These are phyloP conservation scores for Kurtzmaniella quercitrusa DNA, from an alignment of 1,139 yeast genomes.

Conservation along the genomic window DNA sequence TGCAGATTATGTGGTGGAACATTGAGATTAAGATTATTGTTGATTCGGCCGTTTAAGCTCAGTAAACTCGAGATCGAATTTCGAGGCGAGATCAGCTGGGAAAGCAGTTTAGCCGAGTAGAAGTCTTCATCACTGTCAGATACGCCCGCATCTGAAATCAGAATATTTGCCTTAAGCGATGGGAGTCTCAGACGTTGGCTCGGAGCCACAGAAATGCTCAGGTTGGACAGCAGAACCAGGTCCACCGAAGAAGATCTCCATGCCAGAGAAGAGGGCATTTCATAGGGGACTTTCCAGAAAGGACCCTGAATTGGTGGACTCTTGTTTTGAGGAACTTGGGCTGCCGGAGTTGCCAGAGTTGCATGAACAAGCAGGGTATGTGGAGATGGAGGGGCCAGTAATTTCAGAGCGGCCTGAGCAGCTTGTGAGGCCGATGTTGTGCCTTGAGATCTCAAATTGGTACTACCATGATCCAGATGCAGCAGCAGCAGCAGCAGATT, in stretches of 20 bases:
- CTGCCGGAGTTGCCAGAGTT: neutral
- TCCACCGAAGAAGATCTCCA: slow-evolving; percentile 34
- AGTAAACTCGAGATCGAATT: slow-evolving; percentile 42
- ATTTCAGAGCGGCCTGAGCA: neutral
- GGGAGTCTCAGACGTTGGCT: slow-evolving; percentile 21
- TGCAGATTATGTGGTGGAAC: slow-evolving; percentile 2
- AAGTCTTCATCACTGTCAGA: slow-evolving; percentile 42
- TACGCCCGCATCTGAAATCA: slow-evolving; percentile 20
- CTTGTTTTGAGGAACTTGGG: slow-evolving; percentile 11
- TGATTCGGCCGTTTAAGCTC: slow-evolving; percentile 43
- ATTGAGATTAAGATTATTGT: slow-evolving; percentile 19
- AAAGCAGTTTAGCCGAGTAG: slow-evolving; percentile 28
- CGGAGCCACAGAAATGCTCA: slow-evolving; percentile 1
- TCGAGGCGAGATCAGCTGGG: slow-evolving; percentile 40
- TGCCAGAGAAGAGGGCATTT: slow-evolving; percentile 31
- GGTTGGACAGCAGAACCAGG: slow-evolving; percentile 24
- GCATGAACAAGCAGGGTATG: neutral
- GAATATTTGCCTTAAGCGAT: slow-evolving; percentile 24
- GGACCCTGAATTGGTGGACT: slow-evolving; percentile 44
- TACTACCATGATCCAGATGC: neutral
- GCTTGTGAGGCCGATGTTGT: neutral
- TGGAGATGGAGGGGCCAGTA: neutral
- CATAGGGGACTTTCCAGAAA: slow-evolving; percentile 51
- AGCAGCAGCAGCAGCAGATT: slow-evolving; percentile 4
- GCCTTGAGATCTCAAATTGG: neutral